A percentile compares a stretch with the other conserved stretches of the same genome.
These are phyloP conservation scores for Delonix regia DNA, from an alignment of 306 rosid species.

Conservation along the genomic window DNA sequence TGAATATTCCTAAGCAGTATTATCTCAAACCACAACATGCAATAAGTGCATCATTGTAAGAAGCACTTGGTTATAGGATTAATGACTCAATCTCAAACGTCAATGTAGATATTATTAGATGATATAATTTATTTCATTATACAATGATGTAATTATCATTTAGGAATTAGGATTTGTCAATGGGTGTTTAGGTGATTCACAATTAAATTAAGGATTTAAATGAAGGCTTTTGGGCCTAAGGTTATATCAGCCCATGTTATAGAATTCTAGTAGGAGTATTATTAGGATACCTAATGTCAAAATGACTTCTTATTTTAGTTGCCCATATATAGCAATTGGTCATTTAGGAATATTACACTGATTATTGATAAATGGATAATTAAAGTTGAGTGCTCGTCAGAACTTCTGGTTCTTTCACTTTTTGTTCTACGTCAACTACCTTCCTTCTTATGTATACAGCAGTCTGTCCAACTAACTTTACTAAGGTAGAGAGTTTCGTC, in stretches of 20 bases:
- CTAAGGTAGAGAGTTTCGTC: neutral
- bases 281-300: neutral
- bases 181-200: neutral
- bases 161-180: neutral
- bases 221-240: neutral
- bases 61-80: neutral
- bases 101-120: neutral
- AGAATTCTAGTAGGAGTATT: neutral
- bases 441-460: neutral
- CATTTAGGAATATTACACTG: neutral
- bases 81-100: conserved; percentile 25
- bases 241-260: neutral
- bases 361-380: neutral
- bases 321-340: neutral
- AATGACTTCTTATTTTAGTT: neutral
- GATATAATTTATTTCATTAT: neutral
- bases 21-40: conserved; percentile 22
- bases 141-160: neutral
- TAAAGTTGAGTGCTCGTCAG: neutral
- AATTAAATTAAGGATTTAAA: neutral
- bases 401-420: neutral
- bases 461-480: neutral
- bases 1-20: conserved; percentile 2
- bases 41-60: conserved; percentile 11
- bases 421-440: neutral